A percentile compares a stretch with the other conserved stretches of the same genome.
phyloP scores from a whole-genome alignment of 805 yeast genomes.

The Suhomyces pyralidae region DNA sequence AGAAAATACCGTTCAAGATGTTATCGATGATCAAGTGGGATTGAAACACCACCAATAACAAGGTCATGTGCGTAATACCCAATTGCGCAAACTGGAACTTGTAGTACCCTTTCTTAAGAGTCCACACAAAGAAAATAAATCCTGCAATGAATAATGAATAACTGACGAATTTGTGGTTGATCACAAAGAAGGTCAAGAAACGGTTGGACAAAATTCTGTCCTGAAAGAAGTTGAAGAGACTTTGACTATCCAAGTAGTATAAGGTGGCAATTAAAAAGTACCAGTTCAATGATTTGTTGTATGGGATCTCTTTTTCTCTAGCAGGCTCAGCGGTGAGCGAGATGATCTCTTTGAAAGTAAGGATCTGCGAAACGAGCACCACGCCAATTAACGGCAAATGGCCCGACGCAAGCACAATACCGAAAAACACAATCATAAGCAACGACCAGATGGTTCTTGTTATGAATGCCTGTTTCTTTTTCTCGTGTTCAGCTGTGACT shows the following conservation, averaged over 20 bases:
- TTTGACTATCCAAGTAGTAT: slow-evolving; percentile 85
- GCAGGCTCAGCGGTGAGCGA: slow-evolving; percentile 81
- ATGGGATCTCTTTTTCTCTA: slow-evolving; percentile 75
- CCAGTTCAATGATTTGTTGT: slow-evolving; percentile 86
- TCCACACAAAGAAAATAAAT: slow-evolving; percentile 83
- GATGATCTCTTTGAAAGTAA: slow-evolving; percentile 89
- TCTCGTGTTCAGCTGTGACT: slow-evolving; percentile 41
- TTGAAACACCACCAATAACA: slow-evolving; percentile 86
- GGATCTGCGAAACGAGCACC: slow-evolving; percentile 70
- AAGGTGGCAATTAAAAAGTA: slow-evolving; percentile 84
- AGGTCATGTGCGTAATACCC: slow-evolving; percentile 91
- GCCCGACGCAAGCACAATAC: slow-evolving; percentile 72
- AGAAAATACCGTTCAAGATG: slow-evolving; percentile 83
- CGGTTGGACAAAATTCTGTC: slow-evolving; percentile 51
- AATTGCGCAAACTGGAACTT: slow-evolving; percentile 92
- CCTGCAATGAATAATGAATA: slow-evolving; percentile 85
- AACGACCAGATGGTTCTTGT: slow-evolving; percentile 91
- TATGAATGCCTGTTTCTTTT: slow-evolving; percentile 77
- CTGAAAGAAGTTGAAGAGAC: slow-evolving; percentile 66
- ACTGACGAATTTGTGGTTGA: slow-evolving; percentile 79
- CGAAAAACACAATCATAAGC: slow-evolving; percentile 79
- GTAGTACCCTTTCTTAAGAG: slow-evolving; percentile 83
- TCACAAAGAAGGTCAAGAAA: slow-evolving; percentile 55
- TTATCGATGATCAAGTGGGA: slow-evolving; percentile 90
- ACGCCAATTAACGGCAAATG: slow-evolving; percentile 75